These are phyloP conservation scores for Mycena latifolia DNA, from an alignment of 768 basidiomycete genomes.

Conservation along the genomic window DNA sequence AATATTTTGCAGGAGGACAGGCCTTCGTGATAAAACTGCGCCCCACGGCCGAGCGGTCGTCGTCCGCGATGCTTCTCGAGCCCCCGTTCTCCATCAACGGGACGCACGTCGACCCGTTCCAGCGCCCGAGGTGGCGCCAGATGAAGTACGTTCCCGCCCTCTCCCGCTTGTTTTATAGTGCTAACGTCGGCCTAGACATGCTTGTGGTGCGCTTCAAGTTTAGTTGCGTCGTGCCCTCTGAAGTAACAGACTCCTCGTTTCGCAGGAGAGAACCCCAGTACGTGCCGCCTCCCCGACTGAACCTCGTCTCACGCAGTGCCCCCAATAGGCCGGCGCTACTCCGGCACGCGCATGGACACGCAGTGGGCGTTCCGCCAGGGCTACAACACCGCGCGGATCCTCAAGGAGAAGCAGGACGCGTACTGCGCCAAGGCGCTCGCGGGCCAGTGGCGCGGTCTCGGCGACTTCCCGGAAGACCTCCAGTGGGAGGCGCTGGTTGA, in stretches of 20 bases:
- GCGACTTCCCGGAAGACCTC: constrained; percentile 74
- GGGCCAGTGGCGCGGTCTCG: constrained; percentile 56
- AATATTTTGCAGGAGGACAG: constrained; percentile 61
- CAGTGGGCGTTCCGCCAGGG: constrained; percentile 79
- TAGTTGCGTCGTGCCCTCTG: too few relatives aligned
- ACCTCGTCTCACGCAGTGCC: too few relatives aligned
- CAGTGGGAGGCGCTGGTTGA: constrained; percentile 82
- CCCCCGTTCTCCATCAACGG: constrained; percentile 71
- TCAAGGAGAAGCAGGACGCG: constrained; percentile 76
- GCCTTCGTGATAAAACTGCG: constrained; percentile 84
- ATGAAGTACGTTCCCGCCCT: constrained; percentile 67
- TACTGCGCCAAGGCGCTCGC: constrained; percentile 67
- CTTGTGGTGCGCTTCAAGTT: constrained; percentile 50
- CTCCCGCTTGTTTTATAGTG: neutral
- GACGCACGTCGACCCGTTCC: constrained; percentile 43
- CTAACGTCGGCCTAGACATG: constrained; percentile 58
- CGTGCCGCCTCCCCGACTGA: too few relatives aligned
- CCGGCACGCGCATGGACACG: constrained; percentile 69
- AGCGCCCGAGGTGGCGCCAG: constrained; percentile 71
- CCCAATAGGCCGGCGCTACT: constrained; percentile 57
- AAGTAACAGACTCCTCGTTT: too few relatives aligned
- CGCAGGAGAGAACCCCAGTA: constrained; percentile 41
- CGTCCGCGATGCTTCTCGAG: constrained; percentile 78
- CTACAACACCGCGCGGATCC: constrained; percentile 74
- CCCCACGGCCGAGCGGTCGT: constrained; percentile 75